Conservation (phyloP, 1,139 yeast genomes). For the Hemisphaericaspora xylanilytica region DNA sequence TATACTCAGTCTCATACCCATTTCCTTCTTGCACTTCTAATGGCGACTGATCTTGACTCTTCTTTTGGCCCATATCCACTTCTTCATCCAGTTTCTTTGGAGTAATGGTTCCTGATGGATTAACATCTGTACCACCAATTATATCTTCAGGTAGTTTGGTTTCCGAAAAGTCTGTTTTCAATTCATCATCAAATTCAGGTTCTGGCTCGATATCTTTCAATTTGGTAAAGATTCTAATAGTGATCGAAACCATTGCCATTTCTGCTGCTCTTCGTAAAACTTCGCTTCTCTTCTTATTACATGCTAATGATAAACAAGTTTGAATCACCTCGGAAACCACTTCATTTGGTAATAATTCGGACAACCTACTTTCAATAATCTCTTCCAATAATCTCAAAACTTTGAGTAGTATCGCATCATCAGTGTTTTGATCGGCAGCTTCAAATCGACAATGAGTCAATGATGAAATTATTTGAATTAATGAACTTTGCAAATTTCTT, state of each 20-base stretch:
- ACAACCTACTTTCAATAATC: conserved; percentile 63
- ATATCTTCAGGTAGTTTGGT: conserved; percentile 40
- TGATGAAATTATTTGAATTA: conserved; percentile 67
- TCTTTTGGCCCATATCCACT: conserved; percentile 5
- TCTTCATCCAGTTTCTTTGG: conserved; percentile 12
- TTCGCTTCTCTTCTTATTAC: conserved; percentile 89
- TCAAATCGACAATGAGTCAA: conserved; percentile 94
- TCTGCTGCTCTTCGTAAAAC: conserved; percentile 89
- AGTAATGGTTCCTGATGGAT: conserved; percentile 11
- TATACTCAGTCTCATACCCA: conserved; percentile 2
- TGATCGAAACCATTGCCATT: conserved; percentile 70
- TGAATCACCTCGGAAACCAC: conserved; percentile 87
- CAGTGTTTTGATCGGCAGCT: conserved; percentile 90
- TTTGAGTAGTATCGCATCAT: conserved; percentile 85
- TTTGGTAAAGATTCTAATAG: conserved; percentile 65
- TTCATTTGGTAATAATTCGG: conserved; percentile 70
- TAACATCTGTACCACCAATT: conserved; percentile 36
- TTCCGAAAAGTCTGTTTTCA: conserved; percentile 35
- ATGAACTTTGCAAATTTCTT: conserved; percentile 46
- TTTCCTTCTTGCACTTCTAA: conserved; percentile 1
- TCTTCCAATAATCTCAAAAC: conserved; percentile 74
- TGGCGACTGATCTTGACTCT: conserved; percentile 22
- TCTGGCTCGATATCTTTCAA: conserved; percentile 59
- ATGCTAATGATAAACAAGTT: conserved; percentile 87
- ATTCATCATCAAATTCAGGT: conserved; percentile 23